Conservation (phyloP, 2,329 filamentous ascomycete genomes). For the Venturia oleaginea region DNA sequence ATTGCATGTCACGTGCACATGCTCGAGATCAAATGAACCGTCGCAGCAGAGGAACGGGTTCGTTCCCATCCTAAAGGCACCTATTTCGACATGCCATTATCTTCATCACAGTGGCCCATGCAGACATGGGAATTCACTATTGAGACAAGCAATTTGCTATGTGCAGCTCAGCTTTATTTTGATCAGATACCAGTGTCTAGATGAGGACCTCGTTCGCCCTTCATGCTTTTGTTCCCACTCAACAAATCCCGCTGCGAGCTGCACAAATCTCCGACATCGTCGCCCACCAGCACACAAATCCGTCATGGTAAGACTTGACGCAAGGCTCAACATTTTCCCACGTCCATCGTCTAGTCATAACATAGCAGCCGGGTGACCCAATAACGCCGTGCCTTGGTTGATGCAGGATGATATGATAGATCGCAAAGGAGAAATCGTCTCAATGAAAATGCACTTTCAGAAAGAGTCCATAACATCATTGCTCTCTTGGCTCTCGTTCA, state of each 20-base stretch:
- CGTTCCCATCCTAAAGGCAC: not conserved
- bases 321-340: not conserved
- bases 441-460: not conserved
- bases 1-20: not conserved
- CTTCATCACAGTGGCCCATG: not conserved
- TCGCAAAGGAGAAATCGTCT: constrained; percentile 1
- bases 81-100: not conserved
- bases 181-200: not conserved
- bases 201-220: not conserved
- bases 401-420: constrained; percentile 7
- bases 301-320: not conserved
- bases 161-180: not conserved
- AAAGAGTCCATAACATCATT: not conserved
- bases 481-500: constrained; percentile 14
- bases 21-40: not conserved
- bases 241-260: not conserved
- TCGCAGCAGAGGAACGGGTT: not conserved
- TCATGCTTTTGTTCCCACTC: not conserved
- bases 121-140: not conserved
- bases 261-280: not conserved
- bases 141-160: not conserved
- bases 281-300: no score
- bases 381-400: constrained; percentile 4
- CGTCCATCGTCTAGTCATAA: constrained; percentile 2
- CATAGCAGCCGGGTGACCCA: constrained; percentile 1